Evolutionary conservation across 345 rosid species (phyloP), one percentile per base, ranked within the genome.

Genomic region (Draba incana): DNA sequence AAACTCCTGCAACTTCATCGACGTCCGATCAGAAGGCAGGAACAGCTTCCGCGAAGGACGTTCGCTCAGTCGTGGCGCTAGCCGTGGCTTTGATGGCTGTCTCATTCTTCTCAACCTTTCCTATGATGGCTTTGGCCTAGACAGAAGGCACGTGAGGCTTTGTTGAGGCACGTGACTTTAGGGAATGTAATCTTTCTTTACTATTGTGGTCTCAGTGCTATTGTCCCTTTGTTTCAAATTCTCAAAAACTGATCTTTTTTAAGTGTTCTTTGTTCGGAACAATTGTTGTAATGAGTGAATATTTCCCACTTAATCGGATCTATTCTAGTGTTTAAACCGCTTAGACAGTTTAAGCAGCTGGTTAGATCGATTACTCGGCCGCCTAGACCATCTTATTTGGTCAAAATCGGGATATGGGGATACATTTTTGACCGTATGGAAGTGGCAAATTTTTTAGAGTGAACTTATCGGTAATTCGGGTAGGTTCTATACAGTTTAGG

Each of bases 41-140:
- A 42, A 49, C 85, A 31, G 10, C 48, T 38, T 76, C 79, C 20
- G 24, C 28, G 31, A 67, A 23, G 61, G 75, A 57, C 10, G 35
- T 76, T 49, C 58, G 62, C 2, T 16, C 24, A 48, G 27, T 71
- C 1, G 38, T 64, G 54, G 46, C 58, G 16, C n/a, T 75, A 53
- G 66, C 78, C 61, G 3, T 64, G 12, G 38, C 57, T 23, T 31
- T 74, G 54, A 49, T 75, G 42, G 4, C 79, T 68, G 59, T 82
- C 65, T 62, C 77, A 67, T 76, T 55, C 64, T 45, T 75, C 24
- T 54, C 60, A 3, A 62, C 53, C 41, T 62, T 54, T 46, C 64
- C 74, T 48, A 15, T 10, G n/a, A 69, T 49, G 59, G 55, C n/a
- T 48, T 50, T 69, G 58, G 27, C 52, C 23, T 66, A 43, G 41